Base-by-base conservation (phyloP, 768 basidiomycete genomes). In the Lactifluus volemus region DNA sequence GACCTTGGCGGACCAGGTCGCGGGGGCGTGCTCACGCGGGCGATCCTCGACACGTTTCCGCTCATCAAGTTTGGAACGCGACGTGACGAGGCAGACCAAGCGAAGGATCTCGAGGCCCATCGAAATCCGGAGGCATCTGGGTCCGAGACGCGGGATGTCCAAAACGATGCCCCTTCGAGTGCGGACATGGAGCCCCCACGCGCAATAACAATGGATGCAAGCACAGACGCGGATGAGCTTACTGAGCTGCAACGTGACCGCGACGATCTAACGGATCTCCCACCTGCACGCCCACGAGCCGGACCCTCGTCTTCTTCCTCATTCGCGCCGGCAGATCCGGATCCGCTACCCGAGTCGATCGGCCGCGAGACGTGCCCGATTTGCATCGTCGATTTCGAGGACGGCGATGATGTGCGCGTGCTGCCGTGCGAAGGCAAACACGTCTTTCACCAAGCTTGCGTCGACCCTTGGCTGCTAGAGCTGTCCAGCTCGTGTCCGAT, bases 21-120 rank as follows among this genome's bases (percentile, higher is more conserved):
- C 41, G 60, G 59, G 10, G 53, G 44, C 19, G 57, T 65, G 10
- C 78, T 98, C 53, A 89, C 91, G 1, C 84, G 91, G 19, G 96
- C 96, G 19, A 94, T 98, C 59, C 77, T 98, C 57, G 95, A 98
- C 67, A 97, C 94, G 3, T 98, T 98, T 75, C 94, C 95, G 4
- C 75, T 97, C 63, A 86, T 96, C 73, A 92, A 93, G 71, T 98
- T 94, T 67, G 83, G 84, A 6, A 59, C 66, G 30, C 53, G 55
- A 19, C 38, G 63, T 29, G 41, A 58, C 41, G 58, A 60, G 15
- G 29, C 36, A 4, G 60, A 11, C 29, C 61, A 38, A 19, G 57
- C 32, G 25, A 61, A 65, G 12, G 57, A 48, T 44, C 15, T 54
- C n/a, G 58, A 59, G 32, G 60, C 53, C 0, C 63, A 55, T 7